A percentile compares a stretch with the other conserved stretches of the same genome.
Conservation (phyloP, 345 rosid genomes). For the Passiflora organensis region DNA sequence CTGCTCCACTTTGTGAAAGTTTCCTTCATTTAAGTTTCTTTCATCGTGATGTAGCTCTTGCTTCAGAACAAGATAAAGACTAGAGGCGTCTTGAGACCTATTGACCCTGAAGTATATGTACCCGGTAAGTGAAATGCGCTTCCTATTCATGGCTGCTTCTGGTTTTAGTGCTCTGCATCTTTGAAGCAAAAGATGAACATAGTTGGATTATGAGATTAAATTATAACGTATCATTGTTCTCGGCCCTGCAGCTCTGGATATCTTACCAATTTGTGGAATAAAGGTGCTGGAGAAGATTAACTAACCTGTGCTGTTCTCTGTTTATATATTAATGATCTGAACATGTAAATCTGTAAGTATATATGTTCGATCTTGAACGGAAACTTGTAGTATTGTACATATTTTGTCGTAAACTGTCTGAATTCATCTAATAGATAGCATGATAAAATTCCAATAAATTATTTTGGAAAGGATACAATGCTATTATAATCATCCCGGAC, state of each 20-base stretch:
- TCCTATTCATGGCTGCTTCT: too few species aligned
- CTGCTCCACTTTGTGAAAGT: background rate
- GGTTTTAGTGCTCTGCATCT: too few species aligned
- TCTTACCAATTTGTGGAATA: constrained; percentile 69
- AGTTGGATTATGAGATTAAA: background rate
- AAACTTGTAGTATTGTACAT: too few species aligned
- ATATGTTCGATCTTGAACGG: too few species aligned
- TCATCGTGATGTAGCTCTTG: constrained; percentile 49
- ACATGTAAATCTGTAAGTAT: too few species aligned
- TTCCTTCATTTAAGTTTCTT: constrained; percentile 3
- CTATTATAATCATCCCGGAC: too few species aligned
- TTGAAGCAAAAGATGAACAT: too few species aligned
- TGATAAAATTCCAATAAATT: too few species aligned
- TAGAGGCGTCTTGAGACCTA: constrained; percentile 78
- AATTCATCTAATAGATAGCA: too few species aligned
- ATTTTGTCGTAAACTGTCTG: too few species aligned
- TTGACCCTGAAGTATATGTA: constrained; percentile 72
- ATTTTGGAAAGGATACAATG: too few species aligned
- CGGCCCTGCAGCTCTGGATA: constrained; percentile 63
- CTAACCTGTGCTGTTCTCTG: constrained; percentile 11
- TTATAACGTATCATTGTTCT: background rate
- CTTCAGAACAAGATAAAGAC: constrained; percentile 69
- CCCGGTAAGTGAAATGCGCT: constrained; percentile 47
- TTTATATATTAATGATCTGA: too few species aligned
- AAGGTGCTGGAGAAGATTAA: constrained; percentile 59